Conservation (phyloP, 2,329 filamentous ascomycete species). For the Xylaria sp. region DNA sequence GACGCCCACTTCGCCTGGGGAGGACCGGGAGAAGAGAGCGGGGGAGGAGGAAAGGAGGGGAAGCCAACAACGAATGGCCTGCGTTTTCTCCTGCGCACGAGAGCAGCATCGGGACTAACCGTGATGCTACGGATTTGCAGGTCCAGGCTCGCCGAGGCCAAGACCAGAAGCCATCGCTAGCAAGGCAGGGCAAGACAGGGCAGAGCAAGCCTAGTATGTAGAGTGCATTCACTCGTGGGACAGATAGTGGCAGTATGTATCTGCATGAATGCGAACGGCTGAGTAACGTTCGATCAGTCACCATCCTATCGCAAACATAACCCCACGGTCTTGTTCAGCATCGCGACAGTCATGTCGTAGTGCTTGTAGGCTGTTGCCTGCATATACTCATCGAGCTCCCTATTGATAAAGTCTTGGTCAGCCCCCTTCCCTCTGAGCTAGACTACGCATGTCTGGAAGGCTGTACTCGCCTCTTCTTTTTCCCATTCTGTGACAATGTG, state of each 20-base stretch:
- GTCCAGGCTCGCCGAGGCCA: constrained; percentile 6
- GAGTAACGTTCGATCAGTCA: constrained; percentile 6
- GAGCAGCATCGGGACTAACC: constrained; percentile 2
- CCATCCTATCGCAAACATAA: constrained; percentile 50
- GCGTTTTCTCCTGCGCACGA: background rate
- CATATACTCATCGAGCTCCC: constrained; percentile 18
- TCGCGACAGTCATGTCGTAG: constrained; percentile 64
- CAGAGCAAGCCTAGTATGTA: background rate
- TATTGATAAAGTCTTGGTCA: constrained; percentile 19
- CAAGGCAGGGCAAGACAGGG: background rate
- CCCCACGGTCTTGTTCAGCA: constrained; percentile 70
- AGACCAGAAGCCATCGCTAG: background rate
- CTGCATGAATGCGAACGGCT: constrained; percentile 1
- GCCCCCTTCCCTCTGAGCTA: background rate
- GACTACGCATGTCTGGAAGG: background rate
- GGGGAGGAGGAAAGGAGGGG: background rate
- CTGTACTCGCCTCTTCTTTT: constrained; percentile 18
- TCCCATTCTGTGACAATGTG: constrained; percentile 7
- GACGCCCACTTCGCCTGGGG: constrained; percentile 4
- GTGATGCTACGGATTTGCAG: constrained; percentile 1
- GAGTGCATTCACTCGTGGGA: constrained; percentile 1
- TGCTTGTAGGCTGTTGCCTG: constrained; percentile 45
- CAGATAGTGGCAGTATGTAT: background rate
- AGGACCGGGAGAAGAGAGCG: constrained; percentile 1
- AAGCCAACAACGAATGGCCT: background rate